These are phyloP conservation scores for Kurtzmaniella natalensis DNA, from an alignment of 1,139 yeast genomes.

Conservation along the genomic window DNA sequence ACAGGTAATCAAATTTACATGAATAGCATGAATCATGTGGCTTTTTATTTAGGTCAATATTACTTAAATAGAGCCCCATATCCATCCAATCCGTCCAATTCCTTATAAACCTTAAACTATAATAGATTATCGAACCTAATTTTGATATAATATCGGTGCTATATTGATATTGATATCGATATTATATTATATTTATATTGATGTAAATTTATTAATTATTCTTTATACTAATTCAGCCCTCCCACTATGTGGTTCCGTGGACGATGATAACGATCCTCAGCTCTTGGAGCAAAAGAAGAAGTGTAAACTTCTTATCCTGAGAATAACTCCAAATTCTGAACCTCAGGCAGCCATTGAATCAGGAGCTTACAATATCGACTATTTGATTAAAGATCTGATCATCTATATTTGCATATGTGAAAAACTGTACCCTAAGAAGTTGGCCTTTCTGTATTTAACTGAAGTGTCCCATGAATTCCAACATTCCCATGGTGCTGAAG, in stretches of 20 bases:
- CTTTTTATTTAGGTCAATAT: too few relatives aligned
- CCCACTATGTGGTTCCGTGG: slow-evolving; percentile 91
- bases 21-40: too few relatives aligned
- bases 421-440: slow-evolving; percentile 75
- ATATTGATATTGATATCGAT: too few relatives aligned
- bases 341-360: slow-evolving; percentile 83
- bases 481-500: slow-evolving; percentile 74
- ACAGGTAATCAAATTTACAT: too few relatives aligned
- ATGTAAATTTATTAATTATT: too few relatives aligned
- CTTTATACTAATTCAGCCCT: slow-evolving; percentile 54
- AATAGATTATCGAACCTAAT: too few relatives aligned
- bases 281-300: slow-evolving; percentile 79
- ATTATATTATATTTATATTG: too few relatives aligned
- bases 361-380: slow-evolving; percentile 72
- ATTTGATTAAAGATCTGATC: slow-evolving; percentile 58
- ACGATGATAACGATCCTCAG: slow-evolving; percentile 58
- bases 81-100: too few relatives aligned
- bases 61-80: too few relatives aligned
- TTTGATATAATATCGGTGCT: too few relatives aligned
- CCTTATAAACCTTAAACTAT: too few relatives aligned
- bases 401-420: slow-evolving; percentile 77
- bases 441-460: slow-evolving; percentile 81
- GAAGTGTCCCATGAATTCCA: slow-evolving; percentile 82
- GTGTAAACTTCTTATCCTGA: slow-evolving; percentile 69
- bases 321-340: slow-evolving; percentile 78